Conservation (phyloP, 345 rosid species). For the Lagerstroemia speciosa region DNA sequence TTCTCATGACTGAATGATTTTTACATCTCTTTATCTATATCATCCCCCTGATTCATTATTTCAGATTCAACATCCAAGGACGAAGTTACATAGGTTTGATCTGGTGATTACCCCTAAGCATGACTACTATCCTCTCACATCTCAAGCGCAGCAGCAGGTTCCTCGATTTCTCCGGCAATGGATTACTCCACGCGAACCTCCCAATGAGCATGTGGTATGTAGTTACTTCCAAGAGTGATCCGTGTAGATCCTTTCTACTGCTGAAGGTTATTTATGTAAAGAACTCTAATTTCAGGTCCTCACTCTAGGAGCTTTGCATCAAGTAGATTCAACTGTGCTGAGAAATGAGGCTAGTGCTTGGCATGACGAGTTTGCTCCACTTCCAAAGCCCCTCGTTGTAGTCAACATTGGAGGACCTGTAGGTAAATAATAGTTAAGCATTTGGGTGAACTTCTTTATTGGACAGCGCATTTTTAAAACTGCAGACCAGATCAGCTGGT, state of each 20-base stretch:
- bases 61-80: conserved; percentile 95
- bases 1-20: background rate
- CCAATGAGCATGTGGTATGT: conserved; percentile 66
- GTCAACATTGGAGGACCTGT: conserved; percentile 92
- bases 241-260: background rate
- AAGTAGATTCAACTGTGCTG: conserved; percentile 72
- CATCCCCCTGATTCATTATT: background rate
- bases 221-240: background rate
- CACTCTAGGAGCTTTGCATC: conserved; percentile 84
- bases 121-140: conserved; percentile 82
- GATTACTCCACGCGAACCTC: conserved; percentile 81
- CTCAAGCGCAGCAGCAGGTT: conserved; percentile 64
- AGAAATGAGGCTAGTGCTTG: conserved; percentile 81
- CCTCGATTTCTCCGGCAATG: conserved; percentile 69
- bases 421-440: conserved; percentile 29
- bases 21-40: background rate
- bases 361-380: conserved; percentile 87
- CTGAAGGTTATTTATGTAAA: background rate
- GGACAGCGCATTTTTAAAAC: background rate
- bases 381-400: conserved; percentile 85
- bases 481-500: background rate
- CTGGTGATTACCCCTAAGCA: conserved; percentile 88
- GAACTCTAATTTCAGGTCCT: conserved; percentile 48
- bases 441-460: background rate
- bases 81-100: conserved; percentile 79